Percentiles rank a stretch among this genome's conserved stretches.
phyloP scores from a whole-genome alignment of 352 stramenopile species.

The Phytophthora pini region DNA sequence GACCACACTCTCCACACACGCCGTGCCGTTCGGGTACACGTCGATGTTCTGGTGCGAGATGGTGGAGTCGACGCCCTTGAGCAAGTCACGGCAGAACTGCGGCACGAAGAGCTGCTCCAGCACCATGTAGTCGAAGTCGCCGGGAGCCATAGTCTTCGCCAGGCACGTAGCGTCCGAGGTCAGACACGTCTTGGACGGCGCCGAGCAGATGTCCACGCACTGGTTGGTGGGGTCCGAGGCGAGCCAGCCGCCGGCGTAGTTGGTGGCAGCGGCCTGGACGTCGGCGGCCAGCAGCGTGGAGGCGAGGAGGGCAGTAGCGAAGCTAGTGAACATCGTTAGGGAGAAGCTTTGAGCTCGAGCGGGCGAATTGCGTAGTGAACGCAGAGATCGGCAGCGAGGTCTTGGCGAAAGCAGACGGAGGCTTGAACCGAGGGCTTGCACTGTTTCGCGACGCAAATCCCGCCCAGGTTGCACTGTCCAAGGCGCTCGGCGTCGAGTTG shows the following conservation, averaged over 20 bases:
- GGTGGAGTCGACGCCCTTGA: constrained; percentile 72
- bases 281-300: constrained; percentile 35
- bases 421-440: neutral
- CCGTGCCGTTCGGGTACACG: constrained; percentile 63
- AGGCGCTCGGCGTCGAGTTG: constrained; percentile 11
- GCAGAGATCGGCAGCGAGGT: constrained; percentile 15
- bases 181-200: constrained; percentile 59
- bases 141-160: constrained; percentile 60
- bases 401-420: constrained; percentile 16
- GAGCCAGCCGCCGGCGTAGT: constrained; percentile 71
- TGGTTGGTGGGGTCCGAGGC: constrained; percentile 45
- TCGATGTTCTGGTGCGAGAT: constrained; percentile 84
- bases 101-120: constrained; percentile 85
- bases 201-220: constrained; percentile 83
- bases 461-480: constrained; percentile 11
- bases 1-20: constrained; percentile 49
- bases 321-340: constrained; percentile 22
- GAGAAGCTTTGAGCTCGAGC: constrained; percentile 10
- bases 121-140: constrained; percentile 81
- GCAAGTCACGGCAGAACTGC: constrained; percentile 83
- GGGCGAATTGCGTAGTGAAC: constrained; percentile 22
- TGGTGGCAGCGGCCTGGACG: constrained; percentile 43
- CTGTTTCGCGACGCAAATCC: constrained; percentile 27
- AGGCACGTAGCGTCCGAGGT: constrained; percentile 56
- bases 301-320: constrained; percentile 29